Percentiles rank a stretch among this genome's conserved stretches.
Evolutionary conservation across 495 filamentous ascomycete species (phyloP).

Genomic region (Penicillium crystallinum): DNA sequence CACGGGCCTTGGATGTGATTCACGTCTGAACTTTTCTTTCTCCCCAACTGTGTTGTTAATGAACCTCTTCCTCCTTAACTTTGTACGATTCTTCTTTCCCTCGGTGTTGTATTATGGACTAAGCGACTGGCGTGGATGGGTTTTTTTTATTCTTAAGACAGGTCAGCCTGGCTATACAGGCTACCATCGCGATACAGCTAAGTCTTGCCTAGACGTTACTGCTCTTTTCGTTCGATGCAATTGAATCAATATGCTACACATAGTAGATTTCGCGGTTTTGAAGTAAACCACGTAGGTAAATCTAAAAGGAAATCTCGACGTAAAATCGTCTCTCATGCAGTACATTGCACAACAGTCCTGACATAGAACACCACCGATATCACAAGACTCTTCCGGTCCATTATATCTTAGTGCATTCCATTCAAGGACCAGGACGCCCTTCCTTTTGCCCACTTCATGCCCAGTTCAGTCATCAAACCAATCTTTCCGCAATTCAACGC

Average conservation of each 20-base stretch:
- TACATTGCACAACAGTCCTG: conserved; percentile 1
- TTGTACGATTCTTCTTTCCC: conserved; percentile 8
- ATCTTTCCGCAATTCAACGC: conserved; percentile 3
- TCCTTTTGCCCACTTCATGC: too few relatives aligned
- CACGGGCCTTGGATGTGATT: neutral
- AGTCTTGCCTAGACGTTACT: conserved; percentile 17
- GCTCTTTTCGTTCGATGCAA: conserved; percentile 9
- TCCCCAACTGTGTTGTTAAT: conserved; percentile 22
- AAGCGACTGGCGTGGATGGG: conserved; percentile 22
- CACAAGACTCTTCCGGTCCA: too few relatives aligned
- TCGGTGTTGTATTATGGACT: conserved; percentile 13
- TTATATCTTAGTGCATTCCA: neutral
- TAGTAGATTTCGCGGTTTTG: neutral
- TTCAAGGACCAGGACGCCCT: too few relatives aligned
- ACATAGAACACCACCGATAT: neutral
- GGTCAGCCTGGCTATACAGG: conserved; percentile 11
- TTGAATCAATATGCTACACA: conserved; percentile 9
- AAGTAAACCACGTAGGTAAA: too few relatives aligned
- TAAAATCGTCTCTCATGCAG: neutral
- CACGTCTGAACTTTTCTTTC: neutral
- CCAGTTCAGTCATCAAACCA: neutral
- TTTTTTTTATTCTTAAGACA: conserved; percentile 11
- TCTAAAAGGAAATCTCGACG: too few relatives aligned
- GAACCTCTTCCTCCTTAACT: conserved; percentile 2
- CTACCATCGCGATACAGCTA: conserved; percentile 11